Evolutionary conservation across 108 stramenopile species (phyloP).

Genomic region (Nitzschia putrida): DNA sequence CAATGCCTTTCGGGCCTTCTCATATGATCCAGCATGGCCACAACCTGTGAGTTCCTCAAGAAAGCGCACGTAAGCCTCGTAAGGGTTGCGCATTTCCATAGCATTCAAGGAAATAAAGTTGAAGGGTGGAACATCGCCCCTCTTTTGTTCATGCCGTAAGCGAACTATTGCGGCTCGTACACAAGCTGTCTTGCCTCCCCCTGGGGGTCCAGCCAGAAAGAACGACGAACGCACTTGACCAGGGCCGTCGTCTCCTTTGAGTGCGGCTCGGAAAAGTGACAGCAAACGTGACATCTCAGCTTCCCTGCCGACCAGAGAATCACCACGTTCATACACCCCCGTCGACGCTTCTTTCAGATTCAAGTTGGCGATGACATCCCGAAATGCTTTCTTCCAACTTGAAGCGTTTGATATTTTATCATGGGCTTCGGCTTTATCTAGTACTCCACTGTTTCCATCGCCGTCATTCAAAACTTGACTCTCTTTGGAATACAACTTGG

Average conservation of each 20-base stretch:
- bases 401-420: background rate
- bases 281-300: constrained; percentile 58
- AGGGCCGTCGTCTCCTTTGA: constrained; percentile 39
- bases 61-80: constrained; percentile 76
- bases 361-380: constrained; percentile 58
- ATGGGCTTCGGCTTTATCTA: background rate
- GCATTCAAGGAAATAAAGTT: constrained; percentile 78
- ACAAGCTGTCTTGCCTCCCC: constrained; percentile 78
- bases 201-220: constrained; percentile 84
- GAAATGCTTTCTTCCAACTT: constrained; percentile 60
- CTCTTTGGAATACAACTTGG: constrained; percentile 40
- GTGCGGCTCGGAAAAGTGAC: constrained; percentile 63
- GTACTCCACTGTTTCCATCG: background rate
- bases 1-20: constrained; percentile 56
- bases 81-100: constrained; percentile 84
- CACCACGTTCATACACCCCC: constrained; percentile 52
- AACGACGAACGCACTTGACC: constrained; percentile 49
- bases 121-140: constrained; percentile 65
- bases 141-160: constrained; percentile 57
- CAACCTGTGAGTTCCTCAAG: constrained; percentile 72
- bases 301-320: constrained; percentile 62
- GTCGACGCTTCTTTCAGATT: constrained; percentile 74
- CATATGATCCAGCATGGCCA: constrained; percentile 52
- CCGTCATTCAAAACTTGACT: background rate
- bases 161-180: constrained; percentile 63